A percentile compares a stretch with the other conserved stretches of the same genome.
Evolutionary conservation across 495 filamentous ascomycete genomes (phyloP).

Genomic region (Xylaria nigripes): DNA sequence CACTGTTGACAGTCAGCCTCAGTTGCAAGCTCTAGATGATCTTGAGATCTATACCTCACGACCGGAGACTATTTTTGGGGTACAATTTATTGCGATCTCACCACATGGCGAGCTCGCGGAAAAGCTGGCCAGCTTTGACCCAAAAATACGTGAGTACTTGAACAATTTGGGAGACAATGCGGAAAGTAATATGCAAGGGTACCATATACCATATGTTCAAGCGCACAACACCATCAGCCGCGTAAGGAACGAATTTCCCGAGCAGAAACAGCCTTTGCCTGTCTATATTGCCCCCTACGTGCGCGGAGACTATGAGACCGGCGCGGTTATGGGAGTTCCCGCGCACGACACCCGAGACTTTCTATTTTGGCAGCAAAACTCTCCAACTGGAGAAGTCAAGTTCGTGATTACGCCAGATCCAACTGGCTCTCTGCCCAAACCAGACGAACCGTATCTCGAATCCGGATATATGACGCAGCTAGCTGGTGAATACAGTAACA

Average conservation of each 20-base stretch:
- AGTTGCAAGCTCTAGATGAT: constrained; percentile 34
- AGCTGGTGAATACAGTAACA: constrained; percentile 50
- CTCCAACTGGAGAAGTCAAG: constrained; percentile 41
- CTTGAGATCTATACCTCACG: constrained; percentile 71
- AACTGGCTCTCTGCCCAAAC: constrained; percentile 33
- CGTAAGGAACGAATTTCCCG: constrained; percentile 32
- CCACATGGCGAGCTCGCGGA: constrained; percentile 63
- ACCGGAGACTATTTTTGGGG: constrained; percentile 75
- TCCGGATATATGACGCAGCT: constrained; percentile 58
- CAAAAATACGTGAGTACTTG: constrained; percentile 58
- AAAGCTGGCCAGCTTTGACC: constrained; percentile 49
- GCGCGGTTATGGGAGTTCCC: constrained; percentile 87
- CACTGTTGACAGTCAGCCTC: constrained; percentile 31
- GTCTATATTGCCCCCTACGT: constrained; percentile 81
- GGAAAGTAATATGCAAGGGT: constrained; percentile 67
- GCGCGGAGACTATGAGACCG: constrained; percentile 78
- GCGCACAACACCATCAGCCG: constrained; percentile 59
- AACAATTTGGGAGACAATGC: constrained; percentile 52
- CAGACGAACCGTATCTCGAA: constrained; percentile 46
- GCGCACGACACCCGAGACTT: constrained; percentile 72
- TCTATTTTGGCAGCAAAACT: constrained; percentile 70
- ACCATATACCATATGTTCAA: constrained; percentile 50
- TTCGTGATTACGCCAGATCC: constrained; percentile 47
- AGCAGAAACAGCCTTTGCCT: constrained; percentile 44
- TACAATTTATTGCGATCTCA: constrained; percentile 76